Percentiles rank a stretch among this genome's conserved stretches.
These are phyloP conservation scores for Mycena capillaripes DNA, from an alignment of 768 basidiomycete genomes.

Conservation along the genomic window DNA sequence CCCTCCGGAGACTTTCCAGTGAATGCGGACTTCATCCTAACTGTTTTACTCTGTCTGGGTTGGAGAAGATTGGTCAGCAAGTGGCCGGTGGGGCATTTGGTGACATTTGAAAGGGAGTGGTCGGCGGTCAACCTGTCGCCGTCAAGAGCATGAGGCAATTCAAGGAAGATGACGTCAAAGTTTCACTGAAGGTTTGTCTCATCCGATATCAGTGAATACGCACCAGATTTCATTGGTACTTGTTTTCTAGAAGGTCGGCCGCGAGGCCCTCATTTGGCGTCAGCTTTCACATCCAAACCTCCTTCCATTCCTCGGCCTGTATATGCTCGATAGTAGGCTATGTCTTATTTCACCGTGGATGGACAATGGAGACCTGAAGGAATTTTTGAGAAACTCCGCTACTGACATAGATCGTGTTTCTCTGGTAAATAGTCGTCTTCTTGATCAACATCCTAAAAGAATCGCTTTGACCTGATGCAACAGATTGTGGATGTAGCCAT, in stretches of 20 bases:
- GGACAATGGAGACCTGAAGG: not conserved
- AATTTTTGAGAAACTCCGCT: not conserved
- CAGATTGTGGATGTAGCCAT: not conserved
- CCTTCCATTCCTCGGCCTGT: not conserved
- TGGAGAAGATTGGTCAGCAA: not conserved
- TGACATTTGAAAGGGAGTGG: not conserved
- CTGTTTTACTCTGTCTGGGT: not conserved
- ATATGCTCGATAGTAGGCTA: not conserved
- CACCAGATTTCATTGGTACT: not conserved
- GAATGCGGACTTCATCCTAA: not conserved
- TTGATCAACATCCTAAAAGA: not conserved
- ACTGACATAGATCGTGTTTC: not conserved
- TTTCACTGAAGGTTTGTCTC: not conserved
- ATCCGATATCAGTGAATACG: not conserved
- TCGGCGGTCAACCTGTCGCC: not conserved
- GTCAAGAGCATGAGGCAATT: not conserved
- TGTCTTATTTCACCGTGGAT: not conserved
- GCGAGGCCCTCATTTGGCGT: not conserved
- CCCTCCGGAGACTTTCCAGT: not conserved
- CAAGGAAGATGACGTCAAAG: not conserved
- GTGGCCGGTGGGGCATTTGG: not conserved
- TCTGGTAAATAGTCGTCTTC: not conserved
- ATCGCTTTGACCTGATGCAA: not conserved
- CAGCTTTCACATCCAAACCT: constrained; percentile 2
- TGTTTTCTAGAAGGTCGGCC: not conserved